Evolutionary conservation across 257 asterid genomes (phyloP).

Genomic region (Solanum sejunctum): DNA sequence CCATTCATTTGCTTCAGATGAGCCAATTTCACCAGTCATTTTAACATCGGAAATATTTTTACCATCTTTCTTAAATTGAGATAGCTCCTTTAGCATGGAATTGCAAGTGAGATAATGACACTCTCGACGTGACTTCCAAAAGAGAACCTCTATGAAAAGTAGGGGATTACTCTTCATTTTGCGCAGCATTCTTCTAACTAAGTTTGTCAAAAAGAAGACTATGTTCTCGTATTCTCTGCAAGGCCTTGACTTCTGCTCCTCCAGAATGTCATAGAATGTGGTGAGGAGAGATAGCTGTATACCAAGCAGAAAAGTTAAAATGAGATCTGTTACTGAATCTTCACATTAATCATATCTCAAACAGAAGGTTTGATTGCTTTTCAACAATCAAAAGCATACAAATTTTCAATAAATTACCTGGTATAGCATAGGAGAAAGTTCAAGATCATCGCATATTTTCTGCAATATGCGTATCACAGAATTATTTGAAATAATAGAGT

Average conservation of each 20-base stretch:
- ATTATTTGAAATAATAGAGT: conserved; percentile 65
- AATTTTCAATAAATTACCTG: conserved; percentile 42
- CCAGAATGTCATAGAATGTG: conserved; percentile 71
- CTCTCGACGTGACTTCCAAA: conserved; percentile 71
- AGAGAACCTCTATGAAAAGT: conserved; percentile 75
- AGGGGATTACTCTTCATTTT: conserved; percentile 82
- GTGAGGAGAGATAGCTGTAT: conserved; percentile 70
- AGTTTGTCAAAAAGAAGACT: conserved; percentile 56
- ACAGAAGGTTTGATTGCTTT: not conserved
- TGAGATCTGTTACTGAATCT: not conserved
- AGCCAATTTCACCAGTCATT: conserved; percentile 29
- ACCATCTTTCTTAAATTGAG: conserved; percentile 23
- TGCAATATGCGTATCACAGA: conserved; percentile 50
- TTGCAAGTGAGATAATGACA: conserved; percentile 72
- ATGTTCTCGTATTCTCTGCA: conserved; percentile 62
- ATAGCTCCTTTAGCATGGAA: conserved; percentile 61
- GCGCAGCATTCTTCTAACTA: conserved; percentile 77
- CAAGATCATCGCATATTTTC: conserved; percentile 80
- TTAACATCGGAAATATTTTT: conserved; percentile 20
- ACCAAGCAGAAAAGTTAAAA: conserved; percentile 11
- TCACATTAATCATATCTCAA: not conserved
- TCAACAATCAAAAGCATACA: not conserved
- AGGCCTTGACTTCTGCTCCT: conserved; percentile 82
- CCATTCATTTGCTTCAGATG: conserved; percentile 41
- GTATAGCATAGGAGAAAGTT: conserved; percentile 87